These are phyloP conservation scores for Trichoderma pleuroti DNA, from an alignment of 2,329 filamentous ascomycete genomes.

Conservation along the genomic window DNA sequence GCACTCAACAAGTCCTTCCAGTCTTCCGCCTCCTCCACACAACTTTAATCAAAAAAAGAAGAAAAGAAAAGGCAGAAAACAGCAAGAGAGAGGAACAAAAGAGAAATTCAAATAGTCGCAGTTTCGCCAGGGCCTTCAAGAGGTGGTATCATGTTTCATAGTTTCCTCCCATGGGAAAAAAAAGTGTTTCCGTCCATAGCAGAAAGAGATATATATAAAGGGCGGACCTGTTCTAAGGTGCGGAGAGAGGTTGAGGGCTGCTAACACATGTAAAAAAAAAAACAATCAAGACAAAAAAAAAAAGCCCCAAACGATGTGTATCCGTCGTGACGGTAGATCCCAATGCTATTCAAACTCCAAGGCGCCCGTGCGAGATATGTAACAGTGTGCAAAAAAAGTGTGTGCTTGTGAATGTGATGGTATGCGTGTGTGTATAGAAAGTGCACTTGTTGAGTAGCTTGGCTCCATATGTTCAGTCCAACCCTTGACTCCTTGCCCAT, in stretches of 20 bases:
- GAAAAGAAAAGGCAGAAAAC: background rate
- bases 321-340: conserved; percentile 18
- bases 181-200: background rate
- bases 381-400: conserved; percentile 4
- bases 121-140: conserved; percentile 1
- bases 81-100: conserved; percentile 1
- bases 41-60: background rate
- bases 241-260: background rate
- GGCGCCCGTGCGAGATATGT: conserved; percentile 22
- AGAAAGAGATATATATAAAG: background rate
- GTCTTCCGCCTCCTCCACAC: background rate
- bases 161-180: background rate
- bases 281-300: conserved; percentile 3
- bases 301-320: background rate
- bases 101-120: conserved; percentile 11
- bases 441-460: background rate
- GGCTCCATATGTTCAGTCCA: background rate
- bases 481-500: conserved; percentile 9
- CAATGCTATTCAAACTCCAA: conserved; percentile 27
- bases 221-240: conserved; percentile 2
- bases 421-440: background rate
- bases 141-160: conserved; percentile 17
- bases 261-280: background rate
- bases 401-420: background rate
- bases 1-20: background rate